Conservation (phyloP, 345 rosid species). For the Bruguiera parviflora region DNA sequence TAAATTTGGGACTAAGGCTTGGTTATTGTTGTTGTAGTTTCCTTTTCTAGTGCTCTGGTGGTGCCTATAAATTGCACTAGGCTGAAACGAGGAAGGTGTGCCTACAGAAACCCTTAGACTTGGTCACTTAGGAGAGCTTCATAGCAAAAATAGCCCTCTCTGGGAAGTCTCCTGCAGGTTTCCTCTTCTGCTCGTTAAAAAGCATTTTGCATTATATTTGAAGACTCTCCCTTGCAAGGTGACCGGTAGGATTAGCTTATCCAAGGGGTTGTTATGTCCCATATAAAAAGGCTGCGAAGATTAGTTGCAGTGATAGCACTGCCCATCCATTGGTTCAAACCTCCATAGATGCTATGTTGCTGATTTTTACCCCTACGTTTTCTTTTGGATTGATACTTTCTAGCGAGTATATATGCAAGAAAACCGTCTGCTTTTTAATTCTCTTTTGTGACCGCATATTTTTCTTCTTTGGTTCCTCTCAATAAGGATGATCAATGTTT, state of each 20-base stretch:
- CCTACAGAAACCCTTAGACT: neutral
- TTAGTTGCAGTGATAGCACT: neutral
- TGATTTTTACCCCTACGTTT: neutral
- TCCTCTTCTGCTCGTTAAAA: neutral
- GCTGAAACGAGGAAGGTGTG: neutral
- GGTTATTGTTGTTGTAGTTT: neutral
- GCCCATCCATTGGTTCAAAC: neutral
- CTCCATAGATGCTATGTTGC: neutral
- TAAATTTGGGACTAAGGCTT: no score
- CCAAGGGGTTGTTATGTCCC: no score
- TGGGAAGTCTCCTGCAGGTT: constrained; percentile 10
- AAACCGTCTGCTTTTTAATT: neutral
- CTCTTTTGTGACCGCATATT: neutral
- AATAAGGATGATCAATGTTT: neutral
- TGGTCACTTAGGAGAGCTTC: neutral
- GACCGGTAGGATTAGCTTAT: no score
- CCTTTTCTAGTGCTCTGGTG: neutral
- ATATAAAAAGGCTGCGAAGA: neutral
- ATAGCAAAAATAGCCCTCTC: neutral
- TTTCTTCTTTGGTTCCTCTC: neutral
- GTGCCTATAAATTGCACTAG: constrained; percentile 20
- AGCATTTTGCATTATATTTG: neutral
- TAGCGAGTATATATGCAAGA: neutral
- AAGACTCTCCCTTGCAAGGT: neutral
- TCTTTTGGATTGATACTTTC: neutral